Percentiles rank a stretch among this genome's conserved stretches.
These are phyloP conservation scores for Kodamaea plutei DNA, from an alignment of 1,139 yeast genomes.

Conservation along the genomic window DNA sequence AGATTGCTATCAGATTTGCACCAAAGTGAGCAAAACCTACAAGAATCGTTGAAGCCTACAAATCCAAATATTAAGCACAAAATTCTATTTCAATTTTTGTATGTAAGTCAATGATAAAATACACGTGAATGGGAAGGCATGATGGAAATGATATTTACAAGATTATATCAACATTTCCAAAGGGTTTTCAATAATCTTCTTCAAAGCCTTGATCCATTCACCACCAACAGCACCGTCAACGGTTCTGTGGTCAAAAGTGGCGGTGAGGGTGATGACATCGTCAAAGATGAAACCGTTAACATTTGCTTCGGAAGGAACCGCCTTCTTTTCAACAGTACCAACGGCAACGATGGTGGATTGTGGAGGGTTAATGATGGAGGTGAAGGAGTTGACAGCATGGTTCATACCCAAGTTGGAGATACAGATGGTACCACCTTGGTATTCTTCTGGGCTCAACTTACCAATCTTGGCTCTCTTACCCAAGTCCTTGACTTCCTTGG, in stretches of 20 bases:
- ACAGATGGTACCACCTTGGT: conserved; percentile 98
- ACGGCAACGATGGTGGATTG: conserved; percentile 91
- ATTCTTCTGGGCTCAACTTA: conserved; percentile 91
- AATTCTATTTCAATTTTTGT: too few species aligned
- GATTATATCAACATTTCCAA: conserved; percentile 78
- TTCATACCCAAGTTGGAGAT: conserved; percentile 99
- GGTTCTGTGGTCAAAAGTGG: conserved; percentile 96
- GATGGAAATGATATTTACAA: conserved; percentile 1
- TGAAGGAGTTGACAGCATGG: conserved; percentile 85
- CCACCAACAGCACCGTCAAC: conserved; percentile 98
- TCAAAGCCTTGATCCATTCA: conserved; percentile 91
- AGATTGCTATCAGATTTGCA: too few species aligned
- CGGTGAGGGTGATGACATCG: conserved; percentile 86
- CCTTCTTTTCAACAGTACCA: conserved; percentile 89
- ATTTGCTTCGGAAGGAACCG: conserved; percentile 86
- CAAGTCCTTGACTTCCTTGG: conserved; percentile 80
- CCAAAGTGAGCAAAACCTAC: too few species aligned
- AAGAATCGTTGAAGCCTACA: too few species aligned
- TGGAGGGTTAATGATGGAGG: conserved; percentile 97
- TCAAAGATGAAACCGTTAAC: conserved; percentile 92
- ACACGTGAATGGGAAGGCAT: too few species aligned
- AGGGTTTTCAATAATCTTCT: conserved; percentile 91
- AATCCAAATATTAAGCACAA: too few species aligned
- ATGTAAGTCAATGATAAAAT: too few species aligned
- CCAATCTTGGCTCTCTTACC: conserved; percentile 96